Evolutionary conservation across 768 basidiomycete species (phyloP), one percentile per base, ranked within the genome.

Genomic region (Tricholoma bakamatsutake): DNA sequence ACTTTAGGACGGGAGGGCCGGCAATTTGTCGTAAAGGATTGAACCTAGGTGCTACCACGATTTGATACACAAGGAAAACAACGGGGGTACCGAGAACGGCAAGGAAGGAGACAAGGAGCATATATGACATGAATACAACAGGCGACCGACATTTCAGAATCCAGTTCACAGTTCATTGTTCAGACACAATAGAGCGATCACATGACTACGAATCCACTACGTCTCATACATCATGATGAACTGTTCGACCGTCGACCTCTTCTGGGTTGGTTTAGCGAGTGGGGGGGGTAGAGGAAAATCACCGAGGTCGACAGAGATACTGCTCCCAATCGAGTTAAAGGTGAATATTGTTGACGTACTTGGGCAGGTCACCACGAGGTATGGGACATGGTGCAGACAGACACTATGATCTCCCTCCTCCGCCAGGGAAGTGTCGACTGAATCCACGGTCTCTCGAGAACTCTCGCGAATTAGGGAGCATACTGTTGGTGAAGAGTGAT

Each of bases 21-120:
- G 82, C 81, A 33, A 91, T 67, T 21, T 67, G 69, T 35, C 70
- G 73, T 11, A 90, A 71, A 15, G 85, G 79, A 58, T 77, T 78
- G 56, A 68, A 70, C 43, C 56, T 63, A 1, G 71, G 71, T 1
- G 63, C 59, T 54, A 78, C 59, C 45, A 75, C 43, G 33, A 71
- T 42, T 3, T 65, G 50, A 62, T 72, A 76, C 30, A 69, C 46
- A 3, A 65, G 21, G 58, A 68, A 74, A 24, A 57, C 55, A 17
- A 66, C 39, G 10, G 55, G 53, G 4, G 47, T n/a, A 17, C 31
- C 6, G 13, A 42, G 17, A 21, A 51, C 52, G 7, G 55, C 54
- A 12, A 63, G 1, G 13, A 61, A 5, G 5, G 55, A 46, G 27
- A 61, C 31, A 10, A 66, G 24, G 35, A 59, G 27, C 1, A 57